Conservation (phyloP, 345 rosid genomes). For the Erodium maritimum region DNA sequence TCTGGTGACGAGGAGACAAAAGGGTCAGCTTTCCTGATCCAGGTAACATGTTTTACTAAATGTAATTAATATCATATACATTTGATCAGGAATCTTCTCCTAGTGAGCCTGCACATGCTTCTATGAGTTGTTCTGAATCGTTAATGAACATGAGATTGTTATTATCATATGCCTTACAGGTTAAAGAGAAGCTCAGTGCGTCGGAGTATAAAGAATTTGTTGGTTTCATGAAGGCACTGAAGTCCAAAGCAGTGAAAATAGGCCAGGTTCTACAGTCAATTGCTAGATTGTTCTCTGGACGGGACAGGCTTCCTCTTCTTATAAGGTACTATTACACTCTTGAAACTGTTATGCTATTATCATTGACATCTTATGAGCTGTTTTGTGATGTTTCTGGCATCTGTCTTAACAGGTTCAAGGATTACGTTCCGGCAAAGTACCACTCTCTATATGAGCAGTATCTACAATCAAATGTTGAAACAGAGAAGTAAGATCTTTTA, state of each 20-base stretch:
- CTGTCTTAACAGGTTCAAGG: constrained; percentile 52
- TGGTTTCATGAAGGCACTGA: constrained; percentile 72
- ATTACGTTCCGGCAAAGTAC: constrained; percentile 60
- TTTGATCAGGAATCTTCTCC: no score
- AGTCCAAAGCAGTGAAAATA: constrained; percentile 59
- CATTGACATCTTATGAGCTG: neutral
- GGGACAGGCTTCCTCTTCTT: constrained; percentile 59
- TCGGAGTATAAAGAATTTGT: constrained; percentile 75
- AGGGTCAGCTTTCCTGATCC: constrained; percentile 64
- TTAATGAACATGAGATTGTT: neutral
- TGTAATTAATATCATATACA: neutral
- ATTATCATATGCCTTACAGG: constrained; percentile 25
- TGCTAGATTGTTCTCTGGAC: constrained; percentile 51
- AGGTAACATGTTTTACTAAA: constrained; percentile 28
- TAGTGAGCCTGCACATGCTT: no score
- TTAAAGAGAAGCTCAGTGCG: constrained; percentile 55
- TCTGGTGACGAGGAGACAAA: constrained; percentile 40
- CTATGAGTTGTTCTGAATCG: neutral
- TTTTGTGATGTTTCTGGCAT: neutral
- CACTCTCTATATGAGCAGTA: constrained; percentile 59
- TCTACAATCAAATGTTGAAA: constrained; percentile 29
- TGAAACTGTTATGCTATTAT: neutral
- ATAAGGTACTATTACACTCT: constrained; percentile 31
- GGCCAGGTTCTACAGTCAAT: constrained; percentile 49
- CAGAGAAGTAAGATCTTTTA: neutral